Evolutionary conservation across 225 moss, liverwort and hornwort genomes (phyloP).

Genomic region (Anthoceros angustus): DNA sequence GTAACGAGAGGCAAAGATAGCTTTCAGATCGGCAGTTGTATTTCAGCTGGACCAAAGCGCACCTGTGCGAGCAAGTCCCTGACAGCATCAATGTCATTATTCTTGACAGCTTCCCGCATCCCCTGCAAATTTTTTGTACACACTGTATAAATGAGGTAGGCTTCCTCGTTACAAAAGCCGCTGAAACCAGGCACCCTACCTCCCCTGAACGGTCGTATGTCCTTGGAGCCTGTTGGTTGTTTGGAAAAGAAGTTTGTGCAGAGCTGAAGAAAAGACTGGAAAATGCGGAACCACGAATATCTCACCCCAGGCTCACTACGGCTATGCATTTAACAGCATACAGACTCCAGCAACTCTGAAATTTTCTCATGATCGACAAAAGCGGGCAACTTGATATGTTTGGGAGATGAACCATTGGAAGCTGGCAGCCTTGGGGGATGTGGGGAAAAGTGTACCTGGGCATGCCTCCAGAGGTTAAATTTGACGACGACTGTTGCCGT

Average conservation of each 20-base stretch:
- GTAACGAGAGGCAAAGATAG: too few relatives aligned
- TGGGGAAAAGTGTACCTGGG: not conserved
- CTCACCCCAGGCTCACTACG: too few relatives aligned
- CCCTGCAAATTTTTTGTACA: slow-evolving; percentile 30
- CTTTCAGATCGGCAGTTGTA: not conserved
- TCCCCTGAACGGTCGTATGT: not conserved
- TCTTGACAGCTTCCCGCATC: slow-evolving; percentile 84
- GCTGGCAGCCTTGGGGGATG: not conserved
- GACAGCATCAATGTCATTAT: slow-evolving; percentile 68
- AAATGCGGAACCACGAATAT: not conserved
- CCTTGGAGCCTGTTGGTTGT: not conserved
- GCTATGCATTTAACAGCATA: too few relatives aligned
- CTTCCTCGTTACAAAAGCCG: not conserved
- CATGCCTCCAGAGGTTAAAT: not conserved
- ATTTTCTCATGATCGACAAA: too few relatives aligned
- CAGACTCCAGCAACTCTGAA: too few relatives aligned
- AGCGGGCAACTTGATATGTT: too few relatives aligned
- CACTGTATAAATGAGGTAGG: not conserved
- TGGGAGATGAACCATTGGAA: too few relatives aligned
- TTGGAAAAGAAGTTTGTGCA: not conserved
- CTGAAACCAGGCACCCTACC: not conserved
- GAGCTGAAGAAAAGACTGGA: slow-evolving; percentile 1
- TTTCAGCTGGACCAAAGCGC: slow-evolving; percentile 5
- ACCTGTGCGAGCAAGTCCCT: slow-evolving; percentile 64
- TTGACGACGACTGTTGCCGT: not conserved